phyloP scores from a whole-genome alignment of 192 early-diverging fungal species.

The Backusella macrospora region DNA sequence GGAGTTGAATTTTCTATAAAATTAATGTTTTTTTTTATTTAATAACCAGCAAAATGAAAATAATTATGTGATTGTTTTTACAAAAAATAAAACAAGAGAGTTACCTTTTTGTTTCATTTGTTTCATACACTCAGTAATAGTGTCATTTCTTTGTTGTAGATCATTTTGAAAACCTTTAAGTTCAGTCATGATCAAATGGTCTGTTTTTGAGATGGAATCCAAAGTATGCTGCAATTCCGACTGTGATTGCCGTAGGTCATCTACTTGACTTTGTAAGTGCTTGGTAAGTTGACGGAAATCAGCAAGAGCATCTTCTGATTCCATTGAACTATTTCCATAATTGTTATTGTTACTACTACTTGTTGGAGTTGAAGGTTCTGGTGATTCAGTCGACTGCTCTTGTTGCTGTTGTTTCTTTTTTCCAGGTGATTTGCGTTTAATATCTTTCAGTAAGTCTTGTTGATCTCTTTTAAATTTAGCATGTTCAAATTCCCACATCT shows the following conservation, averaged over 20 bases:
- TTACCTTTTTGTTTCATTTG: slow-evolving; percentile 1
- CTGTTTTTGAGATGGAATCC: not conserved
- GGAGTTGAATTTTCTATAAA: not conserved
- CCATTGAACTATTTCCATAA: not conserved
- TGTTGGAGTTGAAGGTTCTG: not conserved
- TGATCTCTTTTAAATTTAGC: slow-evolving; percentile 25
- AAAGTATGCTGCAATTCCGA: not conserved
- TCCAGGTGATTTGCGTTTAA: slow-evolving; percentile 25
- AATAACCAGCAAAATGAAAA: no score
- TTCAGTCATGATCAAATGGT: slow-evolving; percentile 1
- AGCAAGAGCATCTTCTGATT: not conserved
- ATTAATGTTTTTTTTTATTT: no score
- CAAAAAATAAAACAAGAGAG: no score
- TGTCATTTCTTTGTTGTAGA: not conserved
- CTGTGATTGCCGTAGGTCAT: slow-evolving; percentile 15
- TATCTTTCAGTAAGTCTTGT: slow-evolving; percentile 19
- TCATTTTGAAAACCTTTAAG: slow-evolving; percentile 3
- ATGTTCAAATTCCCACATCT: slow-evolving; percentile 29
- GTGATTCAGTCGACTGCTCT: not conserved
- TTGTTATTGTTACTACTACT: not conserved
- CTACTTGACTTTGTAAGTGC: slow-evolving; percentile 7
- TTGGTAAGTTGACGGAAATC: not conserved
- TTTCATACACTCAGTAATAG: slow-evolving; percentile 1
- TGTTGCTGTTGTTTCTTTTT: slow-evolving; percentile 20
- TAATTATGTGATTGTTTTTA: no score